These are phyloP conservation scores for Echites panduratus DNA, from an alignment of 257 asterid genomes.

Conservation along the genomic window DNA sequence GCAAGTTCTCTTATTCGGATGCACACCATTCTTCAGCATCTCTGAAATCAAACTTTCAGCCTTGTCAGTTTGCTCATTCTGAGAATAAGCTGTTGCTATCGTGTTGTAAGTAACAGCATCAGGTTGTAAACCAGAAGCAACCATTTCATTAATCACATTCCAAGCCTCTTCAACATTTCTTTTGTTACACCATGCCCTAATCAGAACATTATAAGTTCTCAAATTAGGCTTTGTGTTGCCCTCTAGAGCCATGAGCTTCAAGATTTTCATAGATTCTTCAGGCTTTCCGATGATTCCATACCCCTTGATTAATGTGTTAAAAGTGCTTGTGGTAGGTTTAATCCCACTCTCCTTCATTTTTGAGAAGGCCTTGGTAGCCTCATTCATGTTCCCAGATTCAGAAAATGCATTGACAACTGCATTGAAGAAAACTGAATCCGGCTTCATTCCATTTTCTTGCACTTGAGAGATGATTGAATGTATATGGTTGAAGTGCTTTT, in stretches of 20 bases:
- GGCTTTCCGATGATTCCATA: constrained; percentile 65
- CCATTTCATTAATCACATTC: constrained; percentile 44
- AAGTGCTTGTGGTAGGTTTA: constrained; percentile 54
- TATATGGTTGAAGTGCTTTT: constrained; percentile 45
- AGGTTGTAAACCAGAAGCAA: constrained; percentile 44
- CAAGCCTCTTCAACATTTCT: constrained; percentile 49
- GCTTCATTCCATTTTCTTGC: constrained; percentile 39
- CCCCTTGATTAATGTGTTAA: constrained; percentile 66
- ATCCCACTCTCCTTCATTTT: constrained; percentile 57
- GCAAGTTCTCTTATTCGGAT: constrained; percentile 60
- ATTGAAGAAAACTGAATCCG: constrained; percentile 56
- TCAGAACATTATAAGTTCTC: constrained; percentile 59
- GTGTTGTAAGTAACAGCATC: constrained; percentile 62
- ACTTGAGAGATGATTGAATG: constrained; percentile 46
- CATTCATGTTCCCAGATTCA: constrained; percentile 69
- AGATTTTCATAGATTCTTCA: constrained; percentile 46
- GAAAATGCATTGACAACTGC: constrained; percentile 70
- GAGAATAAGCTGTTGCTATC: constrained; percentile 48
- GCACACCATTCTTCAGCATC: constrained; percentile 49
- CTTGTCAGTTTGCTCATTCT: constrained; percentile 36
- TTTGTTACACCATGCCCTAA: constrained; percentile 58
- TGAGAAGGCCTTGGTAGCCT: constrained; percentile 48
- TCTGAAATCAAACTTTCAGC: constrained; percentile 49
- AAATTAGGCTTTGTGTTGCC: constrained; percentile 46
- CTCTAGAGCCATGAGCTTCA: constrained; percentile 51